Evolutionary conservation across 345 rosid genomes (phyloP).

Genomic region (Eucalyptus tenuipes): DNA sequence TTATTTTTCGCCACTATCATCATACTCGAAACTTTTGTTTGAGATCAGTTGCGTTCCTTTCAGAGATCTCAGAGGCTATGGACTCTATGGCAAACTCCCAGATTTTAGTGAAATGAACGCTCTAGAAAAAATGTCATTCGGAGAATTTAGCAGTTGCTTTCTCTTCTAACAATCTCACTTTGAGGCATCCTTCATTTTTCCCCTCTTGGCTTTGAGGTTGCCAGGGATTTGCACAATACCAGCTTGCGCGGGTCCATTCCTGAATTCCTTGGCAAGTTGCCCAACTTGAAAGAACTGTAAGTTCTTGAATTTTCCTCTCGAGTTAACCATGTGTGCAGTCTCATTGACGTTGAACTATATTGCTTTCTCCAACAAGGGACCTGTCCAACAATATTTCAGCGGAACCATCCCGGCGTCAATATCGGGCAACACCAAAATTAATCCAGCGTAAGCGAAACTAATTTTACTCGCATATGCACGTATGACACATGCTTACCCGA

Average conservation of each 20-base stretch:
- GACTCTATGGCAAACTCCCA: not conserved
- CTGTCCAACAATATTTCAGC: not conserved
- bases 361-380: not conserved
- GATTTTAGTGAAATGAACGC: not conserved
- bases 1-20: not conserved
- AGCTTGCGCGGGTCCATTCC: fast-evolving
- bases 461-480: not conserved
- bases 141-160: not conserved
- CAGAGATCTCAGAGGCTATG: not conserved
- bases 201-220: not conserved
- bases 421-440: not conserved
- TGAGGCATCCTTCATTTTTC: not conserved
- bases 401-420: not conserved
- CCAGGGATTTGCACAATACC: not conserved
- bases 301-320: not conserved
- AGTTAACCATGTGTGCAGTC: not conserved
- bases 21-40: not conserved
- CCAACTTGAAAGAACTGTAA: not conserved
- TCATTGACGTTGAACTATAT: not conserved
- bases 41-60: not conserved
- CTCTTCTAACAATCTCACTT: not conserved
- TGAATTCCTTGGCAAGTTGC: not conserved
- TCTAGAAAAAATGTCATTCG: not conserved
- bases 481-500: not conserved
- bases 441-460: not conserved